Evolutionary conservation across 2,329 filamentous ascomycete genomes (phyloP), one percentile per base, ranked within the genome.

Genomic region (Emergomyces africanus): DNA sequence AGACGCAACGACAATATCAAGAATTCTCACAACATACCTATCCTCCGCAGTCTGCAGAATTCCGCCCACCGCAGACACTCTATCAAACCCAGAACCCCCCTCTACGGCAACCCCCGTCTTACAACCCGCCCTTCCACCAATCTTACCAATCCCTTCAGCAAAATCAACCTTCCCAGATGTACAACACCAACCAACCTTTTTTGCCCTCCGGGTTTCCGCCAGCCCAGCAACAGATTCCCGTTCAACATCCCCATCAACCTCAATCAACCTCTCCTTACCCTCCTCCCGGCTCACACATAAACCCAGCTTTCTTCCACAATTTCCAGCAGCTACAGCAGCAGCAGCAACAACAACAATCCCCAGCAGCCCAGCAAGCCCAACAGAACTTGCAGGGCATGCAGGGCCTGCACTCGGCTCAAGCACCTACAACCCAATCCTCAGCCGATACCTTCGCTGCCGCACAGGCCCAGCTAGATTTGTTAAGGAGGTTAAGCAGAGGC

Each of bases 231-330:
- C 35, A 28, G 6, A 73, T 72, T 58, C 67, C 73, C 51, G 68
- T 73, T 60, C 74, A 74, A 54, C 68, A 71, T 51, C 72, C 73
- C n/a, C 70, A 74, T 57, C 69, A 72, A 55, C 72, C 73, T 59
- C 74, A 79, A 56, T 46, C 44, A 9, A 70, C 75, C 6, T 72
- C 72, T 58, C 68, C 66, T 39, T 66, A 73, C 46, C 67, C 75
- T 18, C 69, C 72, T 41, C 69, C 69, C 51, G 73, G 77, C 62
- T 73, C 78, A 10, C 81, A 81, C 64, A 77, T 83, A 61, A 84
- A 83, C 63, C 83, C 83, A 3, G 77, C 79, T 1, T 80, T 85
- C 66, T 75, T 85, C 60, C 77, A 79, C 63, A 68, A 68, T 23
- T 57, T 75, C 46, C 77, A 78, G 59, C 72, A 76, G 48, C 74